These are phyloP conservation scores for Funneliformis caledonium DNA, from an alignment of 371 early-diverging fungal genomes.

Conservation along the genomic window DNA sequence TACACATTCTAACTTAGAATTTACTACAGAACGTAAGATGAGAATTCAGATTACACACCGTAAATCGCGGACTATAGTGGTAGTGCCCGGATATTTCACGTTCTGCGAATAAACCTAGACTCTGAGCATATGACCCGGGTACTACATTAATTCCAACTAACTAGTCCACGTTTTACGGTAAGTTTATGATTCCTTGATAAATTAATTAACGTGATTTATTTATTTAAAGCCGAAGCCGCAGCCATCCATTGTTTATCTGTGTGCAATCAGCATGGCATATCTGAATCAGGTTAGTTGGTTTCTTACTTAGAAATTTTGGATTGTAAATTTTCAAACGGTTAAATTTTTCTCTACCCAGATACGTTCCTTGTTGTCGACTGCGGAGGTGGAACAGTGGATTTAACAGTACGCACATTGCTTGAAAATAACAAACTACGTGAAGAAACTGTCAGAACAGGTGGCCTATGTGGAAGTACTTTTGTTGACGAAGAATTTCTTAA, in stretches of 20 bases:
- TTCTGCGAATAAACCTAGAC: too few relatives aligned
- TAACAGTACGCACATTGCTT: slow-evolving; percentile 45
- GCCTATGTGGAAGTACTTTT: not conserved
- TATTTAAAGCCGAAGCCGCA: slow-evolving; percentile 35
- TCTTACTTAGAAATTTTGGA: not conserved
- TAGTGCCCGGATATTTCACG: too few relatives aligned
- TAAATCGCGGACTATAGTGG: not conserved
- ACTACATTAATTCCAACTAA: too few relatives aligned
- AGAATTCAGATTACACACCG: not conserved
- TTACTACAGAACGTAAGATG: slow-evolving; percentile 33
- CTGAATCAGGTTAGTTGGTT: not conserved
- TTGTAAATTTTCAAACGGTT: not conserved
- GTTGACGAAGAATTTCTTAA: slow-evolving; percentile 10
- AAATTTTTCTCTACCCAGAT: not conserved
- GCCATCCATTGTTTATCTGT: slow-evolving; percentile 26
- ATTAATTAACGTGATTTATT: not conserved
- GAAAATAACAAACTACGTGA: not conserved
- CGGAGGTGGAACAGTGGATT: slow-evolving; percentile 70
- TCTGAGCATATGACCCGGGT: too few relatives aligned
- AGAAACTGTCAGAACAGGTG: slow-evolving; percentile 21
- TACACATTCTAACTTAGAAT: not conserved
- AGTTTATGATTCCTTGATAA: not conserved
- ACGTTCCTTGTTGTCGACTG: slow-evolving; percentile 68
- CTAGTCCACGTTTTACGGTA: not conserved
- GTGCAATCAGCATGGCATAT: not conserved